Percentiles rank a stretch among this genome's conserved stretches.
phyloP scores from a whole-genome alignment of 2,329 filamentous ascomycete genomes.

The Arthrobotrys entomopaga region DNA sequence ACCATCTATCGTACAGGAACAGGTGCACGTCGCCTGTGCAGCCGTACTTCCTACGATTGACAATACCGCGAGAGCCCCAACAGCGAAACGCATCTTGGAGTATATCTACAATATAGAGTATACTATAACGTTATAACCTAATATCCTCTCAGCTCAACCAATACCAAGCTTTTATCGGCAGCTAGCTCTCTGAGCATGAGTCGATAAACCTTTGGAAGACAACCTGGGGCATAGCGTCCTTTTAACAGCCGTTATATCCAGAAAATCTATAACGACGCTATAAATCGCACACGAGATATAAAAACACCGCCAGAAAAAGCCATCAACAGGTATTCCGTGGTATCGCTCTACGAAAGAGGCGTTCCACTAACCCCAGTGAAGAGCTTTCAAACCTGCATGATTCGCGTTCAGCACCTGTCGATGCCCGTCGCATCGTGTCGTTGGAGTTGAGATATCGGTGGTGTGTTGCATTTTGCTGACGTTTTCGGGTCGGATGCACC shows the following conservation, averaged over 20 bases:
- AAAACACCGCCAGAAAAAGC: not conserved
- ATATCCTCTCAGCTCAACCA: too few species aligned
- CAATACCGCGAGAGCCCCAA: constrained; percentile 21
- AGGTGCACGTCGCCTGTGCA: constrained; percentile 13
- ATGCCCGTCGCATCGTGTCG: not conserved
- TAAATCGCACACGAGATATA: not conserved
- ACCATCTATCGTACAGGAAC: constrained; percentile 23
- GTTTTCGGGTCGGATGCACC: constrained; percentile 4
- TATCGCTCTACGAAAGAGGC: not conserved
- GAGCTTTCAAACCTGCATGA: not conserved
- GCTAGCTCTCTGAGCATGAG: too few species aligned
- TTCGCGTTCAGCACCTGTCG: too few species aligned
- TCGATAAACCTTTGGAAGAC: not conserved
- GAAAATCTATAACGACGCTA: not conserved
- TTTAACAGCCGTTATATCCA: constrained; percentile 3
- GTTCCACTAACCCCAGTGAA: not conserved
- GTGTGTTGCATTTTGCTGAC: constrained; percentile 1
- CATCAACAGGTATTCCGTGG: not conserved
- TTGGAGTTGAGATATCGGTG: constrained; percentile 3
- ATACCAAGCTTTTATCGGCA: too few species aligned
- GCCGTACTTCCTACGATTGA: not conserved
- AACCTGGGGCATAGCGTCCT: not conserved
- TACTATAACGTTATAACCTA: not conserved
- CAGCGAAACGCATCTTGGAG: constrained; percentile 19
- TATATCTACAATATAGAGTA: too few species aligned